A percentile compares a stretch with the other conserved stretches of the same genome.
phyloP scores from a whole-genome alignment of 2,329 filamentous ascomycete species.

The Hyphodiscus sp. region DNA sequence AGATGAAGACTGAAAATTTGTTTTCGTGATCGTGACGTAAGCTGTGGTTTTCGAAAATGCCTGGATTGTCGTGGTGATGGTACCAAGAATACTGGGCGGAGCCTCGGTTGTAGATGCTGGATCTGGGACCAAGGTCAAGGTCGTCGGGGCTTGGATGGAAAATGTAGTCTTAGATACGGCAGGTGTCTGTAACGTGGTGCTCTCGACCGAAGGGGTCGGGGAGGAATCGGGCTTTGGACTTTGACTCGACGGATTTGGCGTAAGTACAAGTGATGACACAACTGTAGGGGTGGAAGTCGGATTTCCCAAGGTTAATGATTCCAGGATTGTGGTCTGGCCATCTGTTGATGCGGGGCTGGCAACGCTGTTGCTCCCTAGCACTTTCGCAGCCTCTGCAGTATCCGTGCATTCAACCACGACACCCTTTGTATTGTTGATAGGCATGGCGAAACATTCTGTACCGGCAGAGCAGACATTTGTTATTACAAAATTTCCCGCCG shows the following conservation, averaged over 20 bases:
- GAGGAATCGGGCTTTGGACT: not conserved
- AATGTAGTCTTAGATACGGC: not conserved
- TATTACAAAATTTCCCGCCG: conserved; percentile 37
- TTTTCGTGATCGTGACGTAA: not conserved
- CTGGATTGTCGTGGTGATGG: not conserved
- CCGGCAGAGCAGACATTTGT: conserved; percentile 30
- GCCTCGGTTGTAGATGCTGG: not conserved
- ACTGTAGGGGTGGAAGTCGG: not conserved
- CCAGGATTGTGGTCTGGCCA: not conserved
- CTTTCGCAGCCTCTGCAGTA: conserved; percentile 33
- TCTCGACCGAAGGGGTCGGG: not conserved
- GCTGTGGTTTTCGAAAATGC: not conserved
- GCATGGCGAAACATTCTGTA: conserved; percentile 46
- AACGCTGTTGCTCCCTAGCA: conserved; percentile 33
- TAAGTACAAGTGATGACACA: not conserved
- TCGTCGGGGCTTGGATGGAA: not conserved
- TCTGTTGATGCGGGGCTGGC: not conserved
- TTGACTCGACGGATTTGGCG: not conserved
- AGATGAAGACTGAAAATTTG: not conserved
- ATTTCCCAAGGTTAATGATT: not conserved
- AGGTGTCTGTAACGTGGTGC: not conserved
- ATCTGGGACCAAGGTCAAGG: not conserved
- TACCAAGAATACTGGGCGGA: not conserved
- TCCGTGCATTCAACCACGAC: conserved; percentile 44
- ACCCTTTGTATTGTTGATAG: conserved; percentile 42